Percentiles rank a stretch among this genome's conserved stretches.
Evolutionary conservation across 2,329 filamentous ascomycete genomes (phyloP).

Genomic region (Tolypocladium nubicola): DNA sequence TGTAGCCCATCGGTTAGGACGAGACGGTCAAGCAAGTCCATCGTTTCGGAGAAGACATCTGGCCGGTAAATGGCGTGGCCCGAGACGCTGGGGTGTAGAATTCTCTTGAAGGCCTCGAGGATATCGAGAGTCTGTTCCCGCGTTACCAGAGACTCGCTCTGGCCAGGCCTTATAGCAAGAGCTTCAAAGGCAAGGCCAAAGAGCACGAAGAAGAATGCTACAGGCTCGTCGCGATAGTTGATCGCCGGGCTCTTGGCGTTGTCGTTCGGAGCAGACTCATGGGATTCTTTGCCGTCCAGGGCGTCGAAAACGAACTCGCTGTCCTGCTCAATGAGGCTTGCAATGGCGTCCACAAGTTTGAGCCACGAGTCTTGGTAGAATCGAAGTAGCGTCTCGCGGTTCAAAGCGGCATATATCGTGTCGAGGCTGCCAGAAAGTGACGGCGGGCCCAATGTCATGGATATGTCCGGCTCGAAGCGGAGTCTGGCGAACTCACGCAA

Average conservation of each 20-base stretch:
- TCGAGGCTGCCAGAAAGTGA: conserved; percentile 79
- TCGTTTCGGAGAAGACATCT: conserved; percentile 91
- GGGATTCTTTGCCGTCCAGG: conserved; percentile 68
- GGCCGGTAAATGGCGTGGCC: conserved; percentile 95
- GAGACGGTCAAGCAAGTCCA: conserved; percentile 87
- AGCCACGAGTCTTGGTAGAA: conserved; percentile 98
- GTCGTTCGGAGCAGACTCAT: conserved; percentile 34
- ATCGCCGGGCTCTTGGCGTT: conserved; percentile 64
- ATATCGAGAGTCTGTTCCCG: conserved; percentile 81
- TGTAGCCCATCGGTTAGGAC: conserved; percentile 83
- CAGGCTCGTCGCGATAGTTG: conserved; percentile 95
- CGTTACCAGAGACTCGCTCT: conserved; percentile 44
- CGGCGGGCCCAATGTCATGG: conserved; percentile 73
- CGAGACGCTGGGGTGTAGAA: conserved; percentile 84
- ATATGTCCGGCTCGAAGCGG: conserved; percentile 94
- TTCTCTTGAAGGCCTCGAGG: conserved; percentile 84
- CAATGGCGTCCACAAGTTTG: conserved; percentile 92
- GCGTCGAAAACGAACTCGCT: conserved; percentile 97
- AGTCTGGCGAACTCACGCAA: conserved; percentile 87
- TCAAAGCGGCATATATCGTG: conserved; percentile 88
- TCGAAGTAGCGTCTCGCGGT: conserved; percentile 81
- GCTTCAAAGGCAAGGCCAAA: conserved; percentile 97
- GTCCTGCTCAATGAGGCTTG: conserved; percentile 92
- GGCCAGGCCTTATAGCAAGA: conserved; percentile 63
- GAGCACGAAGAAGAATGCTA: conserved; percentile 97